Percentiles rank a stretch among this genome's conserved stretches.
phyloP scores from a whole-genome alignment of 345 rosid species.

The Brassica cretica region DNA sequence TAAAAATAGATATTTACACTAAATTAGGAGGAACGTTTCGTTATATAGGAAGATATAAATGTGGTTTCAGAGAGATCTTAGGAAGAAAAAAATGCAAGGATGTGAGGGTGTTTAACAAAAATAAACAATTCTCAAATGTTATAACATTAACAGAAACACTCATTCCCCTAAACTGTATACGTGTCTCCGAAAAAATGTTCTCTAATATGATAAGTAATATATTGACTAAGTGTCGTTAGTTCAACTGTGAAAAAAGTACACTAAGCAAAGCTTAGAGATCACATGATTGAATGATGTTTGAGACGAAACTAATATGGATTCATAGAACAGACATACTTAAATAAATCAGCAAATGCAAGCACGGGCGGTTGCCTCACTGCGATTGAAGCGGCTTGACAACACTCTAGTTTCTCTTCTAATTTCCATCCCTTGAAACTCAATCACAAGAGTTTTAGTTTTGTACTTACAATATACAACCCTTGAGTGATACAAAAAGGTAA shows the following conservation, averaged over 20 bases:
- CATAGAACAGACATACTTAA: neutral
- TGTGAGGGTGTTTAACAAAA: neutral
- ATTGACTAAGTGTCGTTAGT: neutral
- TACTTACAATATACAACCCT: constrained; percentile 19
- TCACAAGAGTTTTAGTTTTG: constrained; percentile 8
- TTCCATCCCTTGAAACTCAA: constrained; percentile 67
- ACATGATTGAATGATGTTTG: neutral
- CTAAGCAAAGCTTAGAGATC: neutral
- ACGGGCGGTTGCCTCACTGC: constrained; percentile 16
- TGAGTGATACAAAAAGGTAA: constrained; percentile 12
- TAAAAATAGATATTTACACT: neutral
- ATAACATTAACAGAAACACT: neutral
- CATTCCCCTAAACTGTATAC: neutral
- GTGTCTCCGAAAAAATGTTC: neutral
- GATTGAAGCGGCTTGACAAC: constrained; percentile 27
- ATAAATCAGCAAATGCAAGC: neutral
- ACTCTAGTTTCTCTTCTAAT: constrained; percentile 61
- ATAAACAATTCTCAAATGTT: neutral
- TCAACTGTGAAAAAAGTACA: neutral
- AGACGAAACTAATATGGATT: neutral
- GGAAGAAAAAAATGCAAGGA: neutral
- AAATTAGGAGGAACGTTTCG: neutral
- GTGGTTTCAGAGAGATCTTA: neutral
- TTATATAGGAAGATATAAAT: neutral
- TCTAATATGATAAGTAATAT: neutral